Evolutionary conservation across 768 basidiomycete genomes (phyloP), one percentile per base, ranked within the genome.

Genomic region (Saitozyma sp.): DNA sequence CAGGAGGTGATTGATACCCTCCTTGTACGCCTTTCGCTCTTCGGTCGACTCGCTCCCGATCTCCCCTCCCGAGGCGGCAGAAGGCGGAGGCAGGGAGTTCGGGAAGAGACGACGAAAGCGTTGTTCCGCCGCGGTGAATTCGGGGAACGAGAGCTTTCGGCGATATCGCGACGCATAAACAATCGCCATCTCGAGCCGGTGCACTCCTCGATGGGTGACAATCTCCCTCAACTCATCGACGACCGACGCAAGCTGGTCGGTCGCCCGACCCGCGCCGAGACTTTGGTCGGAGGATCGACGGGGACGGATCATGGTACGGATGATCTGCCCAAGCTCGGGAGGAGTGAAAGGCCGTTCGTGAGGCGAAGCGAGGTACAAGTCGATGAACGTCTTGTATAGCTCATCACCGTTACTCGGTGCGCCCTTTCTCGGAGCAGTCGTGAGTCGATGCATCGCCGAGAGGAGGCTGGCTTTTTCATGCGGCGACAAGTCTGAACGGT

Each of bases 1-100:
- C 16, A 75, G 61, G 51, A 73, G 19, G 43, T 72, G 69, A 53
- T 70, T 68, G 41, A 70, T 59, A n/a, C 43, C 19, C 19, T 41
- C 43, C 38, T 51, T 50, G 38, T 29, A 29, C 29, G 29, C 29
- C 29, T 29, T 29, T 2, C 29, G 29, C 29, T 29, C 29, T 56
- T 54, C 16, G 11, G 13, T 29, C 20, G 53, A 37, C 8, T 19
- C 53, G 39, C 40, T 54, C 17, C 20, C 53, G 3, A 41, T 10
- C 38, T 29, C 29, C 29, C 29, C 29, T 29, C 29, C 29, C 29
- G 29, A 29, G 29, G 29, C 2, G 5, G 29, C 29, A 29, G 29
- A 5, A 29, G 29, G 29, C 29, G 29, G 29, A 29, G 29, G 29
- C 5, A 5, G 5, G 29, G 29, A 29, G 29, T 2, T 5, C 2